phyloP scores from a whole-genome alignment of 2,329 filamentous ascomycete genomes.

The Volutella citrinella region DNA sequence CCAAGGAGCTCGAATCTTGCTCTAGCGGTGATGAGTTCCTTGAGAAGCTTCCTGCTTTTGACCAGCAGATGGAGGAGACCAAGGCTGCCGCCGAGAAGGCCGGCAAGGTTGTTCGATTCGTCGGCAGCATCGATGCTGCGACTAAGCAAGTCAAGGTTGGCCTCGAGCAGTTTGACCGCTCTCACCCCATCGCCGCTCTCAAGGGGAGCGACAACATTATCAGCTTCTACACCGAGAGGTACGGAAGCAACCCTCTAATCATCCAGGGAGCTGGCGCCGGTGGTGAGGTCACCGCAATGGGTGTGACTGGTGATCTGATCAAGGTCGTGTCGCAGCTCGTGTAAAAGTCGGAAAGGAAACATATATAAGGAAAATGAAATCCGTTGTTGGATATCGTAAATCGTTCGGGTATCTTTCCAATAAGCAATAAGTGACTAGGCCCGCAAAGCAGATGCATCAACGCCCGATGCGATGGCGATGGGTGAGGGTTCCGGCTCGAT shows the following conservation, averaged over 20 bases:
- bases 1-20: constrained; percentile 76
- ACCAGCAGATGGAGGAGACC: constrained; percentile 83
- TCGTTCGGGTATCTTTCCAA: constrained; percentile 6
- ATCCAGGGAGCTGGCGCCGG: constrained; percentile 93
- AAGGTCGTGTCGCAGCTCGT: constrained; percentile 77
- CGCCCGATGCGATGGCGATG: constrained; percentile 20
- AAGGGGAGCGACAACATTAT: constrained; percentile 99
- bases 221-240: constrained; percentile 95
- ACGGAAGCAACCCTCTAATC: constrained; percentile 86
- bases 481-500: constrained; percentile 17
- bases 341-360: constrained; percentile 21
- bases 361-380: constrained; percentile 18
- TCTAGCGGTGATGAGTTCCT: constrained; percentile 83
- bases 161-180: constrained; percentile 81
- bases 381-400: too few species aligned
- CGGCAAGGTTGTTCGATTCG: constrained; percentile 90
- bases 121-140: constrained; percentile 87
- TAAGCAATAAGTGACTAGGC: constrained; percentile 10
- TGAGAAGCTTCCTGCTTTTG: constrained; percentile 73
- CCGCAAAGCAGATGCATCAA: constrained; percentile 18
- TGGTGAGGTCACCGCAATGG: constrained; percentile 96
- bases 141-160: constrained; percentile 85
- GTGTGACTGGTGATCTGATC: constrained; percentile 87
- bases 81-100: constrained; percentile 82
- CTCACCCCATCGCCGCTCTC: constrained; percentile 86